Base-by-base conservation (phyloP, 768 basidiomycete species). In the Suillus clintonianus region DNA sequence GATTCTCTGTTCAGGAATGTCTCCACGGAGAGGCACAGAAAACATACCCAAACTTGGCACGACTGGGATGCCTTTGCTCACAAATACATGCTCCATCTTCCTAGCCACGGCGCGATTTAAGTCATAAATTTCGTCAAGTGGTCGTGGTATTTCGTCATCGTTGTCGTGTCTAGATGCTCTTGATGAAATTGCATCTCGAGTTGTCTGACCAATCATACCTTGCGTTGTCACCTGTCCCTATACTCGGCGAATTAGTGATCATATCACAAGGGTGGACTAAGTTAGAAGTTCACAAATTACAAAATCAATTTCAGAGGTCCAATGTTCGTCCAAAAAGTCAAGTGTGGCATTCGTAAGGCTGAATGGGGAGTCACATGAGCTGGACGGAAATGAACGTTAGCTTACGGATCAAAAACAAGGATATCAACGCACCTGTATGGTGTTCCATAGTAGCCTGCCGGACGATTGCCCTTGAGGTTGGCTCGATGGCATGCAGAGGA, bases 261-360 rank as follows among this genome's bases (percentile, higher is more conserved):
- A 30, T 13, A 22, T 34, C 62, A 30, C 1, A 19, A 19, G 19
- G 17, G 39, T 17, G 5, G 6, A 27, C 14, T 17, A 15, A 39
- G 51, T 42, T 34, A 57, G 56, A 51, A 19, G 80, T 83, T 69
- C 71, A 90, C 92, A 95, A 30, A 97, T 81, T 30, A 97, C 92
- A 73, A 96, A 97, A 72, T 97, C 95, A 36, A 97, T 84, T 68
- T 95, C 87, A 64, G 85, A 81, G 42, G 87, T 84, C 92, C 92
- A 95, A 64, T 92, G 83, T 69, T 86, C 82, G 60, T 88, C 88
- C 60, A 95, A 75, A 78, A 83, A 92, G 67, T 95, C 89, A 60
- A 97, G 82, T 19, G 94, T 94, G 51, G 84, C 82, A 73, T 97
- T 92, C 36, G 90, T 86, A 22, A 95, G 83, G 14, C 80, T 77